Conservation (phyloP, 176 grass and related monocot species). For the Thalia dealbata region DNA sequence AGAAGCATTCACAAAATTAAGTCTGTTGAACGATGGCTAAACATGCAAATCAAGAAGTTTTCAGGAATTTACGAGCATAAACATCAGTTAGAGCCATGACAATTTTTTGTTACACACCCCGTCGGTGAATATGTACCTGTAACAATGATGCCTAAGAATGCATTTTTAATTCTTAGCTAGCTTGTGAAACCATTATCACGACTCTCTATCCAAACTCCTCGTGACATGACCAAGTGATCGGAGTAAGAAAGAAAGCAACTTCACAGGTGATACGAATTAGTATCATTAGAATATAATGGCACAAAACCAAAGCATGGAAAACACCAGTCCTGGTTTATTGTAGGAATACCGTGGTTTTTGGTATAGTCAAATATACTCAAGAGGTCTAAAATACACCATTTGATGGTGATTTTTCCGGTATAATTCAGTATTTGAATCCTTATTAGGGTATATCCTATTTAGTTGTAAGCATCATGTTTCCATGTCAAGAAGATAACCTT, state of each 20-base stretch:
- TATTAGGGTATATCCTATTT: not conserved
- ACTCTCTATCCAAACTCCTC: too few relatives aligned
- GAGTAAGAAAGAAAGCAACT: not conserved
- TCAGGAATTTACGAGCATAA: not conserved
- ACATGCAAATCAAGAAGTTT: not conserved
- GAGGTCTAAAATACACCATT: not conserved
- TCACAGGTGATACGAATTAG: not conserved
- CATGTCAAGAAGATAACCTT: slow-evolving; percentile 22
- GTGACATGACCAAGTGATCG: not conserved
- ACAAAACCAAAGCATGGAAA: not conserved
- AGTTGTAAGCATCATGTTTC: not conserved
- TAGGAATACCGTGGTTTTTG: too few relatives aligned
- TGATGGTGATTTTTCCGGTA: not conserved
- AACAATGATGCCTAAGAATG: too few relatives aligned
- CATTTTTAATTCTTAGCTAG: not conserved
- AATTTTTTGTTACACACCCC: too few relatives aligned
- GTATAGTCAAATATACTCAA: not conserved
- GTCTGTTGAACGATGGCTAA: not conserved
- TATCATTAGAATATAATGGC: not conserved
- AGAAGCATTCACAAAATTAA: not conserved
- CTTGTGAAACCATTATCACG: not conserved
- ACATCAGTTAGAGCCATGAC: not conserved
- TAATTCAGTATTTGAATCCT: not conserved
- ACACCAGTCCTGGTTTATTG: too few relatives aligned
- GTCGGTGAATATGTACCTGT: too few relatives aligned